Percentiles rank a stretch among this genome's conserved stretches.
These are phyloP conservation scores for Naganishia randhawae DNA, from an alignment of 768 basidiomycete species.

Conservation along the genomic window DNA sequence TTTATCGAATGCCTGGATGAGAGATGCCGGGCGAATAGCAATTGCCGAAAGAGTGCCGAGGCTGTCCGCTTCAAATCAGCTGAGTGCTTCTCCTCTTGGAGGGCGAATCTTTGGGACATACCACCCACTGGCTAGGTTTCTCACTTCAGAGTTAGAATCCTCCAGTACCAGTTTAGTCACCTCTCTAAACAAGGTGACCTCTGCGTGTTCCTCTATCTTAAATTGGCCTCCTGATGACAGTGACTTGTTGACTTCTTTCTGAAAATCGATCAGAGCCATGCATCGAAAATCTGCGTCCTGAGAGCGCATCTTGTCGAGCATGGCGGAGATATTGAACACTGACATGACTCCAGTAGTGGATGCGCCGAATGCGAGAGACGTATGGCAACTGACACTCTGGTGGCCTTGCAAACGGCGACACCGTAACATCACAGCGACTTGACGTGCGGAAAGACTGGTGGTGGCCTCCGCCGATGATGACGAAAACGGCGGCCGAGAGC, in stretches of 20 bases:
- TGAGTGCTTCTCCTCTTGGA: neutral
- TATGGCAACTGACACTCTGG: too few relatives aligned
- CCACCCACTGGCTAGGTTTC: constrained; percentile 97
- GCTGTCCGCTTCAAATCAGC: neutral
- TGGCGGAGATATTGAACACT: constrained; percentile 14
- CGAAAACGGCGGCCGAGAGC: neutral
- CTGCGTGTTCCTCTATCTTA: constrained; percentile 76
- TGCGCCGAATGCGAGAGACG: neutral
- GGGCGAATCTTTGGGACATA: constrained; percentile 48
- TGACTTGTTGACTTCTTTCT: constrained; percentile 18
- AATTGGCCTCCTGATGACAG: constrained; percentile 52
- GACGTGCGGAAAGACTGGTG: too few relatives aligned
- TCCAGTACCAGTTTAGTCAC: constrained; percentile 75
- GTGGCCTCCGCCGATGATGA: too few relatives aligned
- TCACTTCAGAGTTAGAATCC: constrained; percentile 96
- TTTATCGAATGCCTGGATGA: constrained; percentile 56
- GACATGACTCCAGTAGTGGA: neutral
- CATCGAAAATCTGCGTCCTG: constrained; percentile 55
- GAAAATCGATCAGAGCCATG: constrained; percentile 91
- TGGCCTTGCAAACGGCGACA: too few relatives aligned
- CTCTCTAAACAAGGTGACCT: constrained; percentile 76
- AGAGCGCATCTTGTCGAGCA: constrained; percentile 20
- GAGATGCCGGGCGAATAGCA: constrained; percentile 13
- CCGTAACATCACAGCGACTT: too few relatives aligned
- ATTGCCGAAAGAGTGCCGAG: constrained; percentile 21